These are phyloP conservation scores for Teratosphaeria nubilosa DNA, from an alignment of 2,329 filamentous ascomycete genomes.

Conservation along the genomic window DNA sequence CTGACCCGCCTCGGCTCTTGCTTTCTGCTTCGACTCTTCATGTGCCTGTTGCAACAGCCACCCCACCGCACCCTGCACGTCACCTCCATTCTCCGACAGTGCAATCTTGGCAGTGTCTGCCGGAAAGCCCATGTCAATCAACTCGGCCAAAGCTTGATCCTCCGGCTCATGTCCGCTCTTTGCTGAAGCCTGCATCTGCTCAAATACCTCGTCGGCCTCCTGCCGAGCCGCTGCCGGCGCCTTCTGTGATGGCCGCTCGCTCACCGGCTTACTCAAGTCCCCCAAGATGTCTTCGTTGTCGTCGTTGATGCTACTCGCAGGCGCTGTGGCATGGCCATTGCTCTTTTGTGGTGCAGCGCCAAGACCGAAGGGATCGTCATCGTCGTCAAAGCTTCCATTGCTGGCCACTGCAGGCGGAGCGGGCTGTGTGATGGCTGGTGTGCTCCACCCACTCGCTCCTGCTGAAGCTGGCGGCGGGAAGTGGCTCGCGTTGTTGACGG, in stretches of 20 bases:
- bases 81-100: constrained; percentile 67
- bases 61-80: constrained; percentile 78
- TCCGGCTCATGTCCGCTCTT: constrained; percentile 28
- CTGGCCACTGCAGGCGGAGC: not conserved
- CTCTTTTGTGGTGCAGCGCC: constrained; percentile 27
- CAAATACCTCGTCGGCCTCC: constrained; percentile 2
- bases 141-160: constrained; percentile 72
- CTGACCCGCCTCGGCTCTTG: constrained; percentile 53
- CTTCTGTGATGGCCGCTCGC: constrained; percentile 28
- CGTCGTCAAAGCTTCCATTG: constrained; percentile 39
- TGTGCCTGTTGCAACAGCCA: constrained; percentile 90
- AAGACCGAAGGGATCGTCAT: constrained; percentile 81
- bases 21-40: constrained; percentile 65
- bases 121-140: constrained; percentile 92
- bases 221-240: constrained; percentile 3
- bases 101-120: constrained; percentile 73
- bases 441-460: constrained; percentile 30
- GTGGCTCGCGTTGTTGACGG: constrained; percentile 50
- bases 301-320: constrained; percentile 5
- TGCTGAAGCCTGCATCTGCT: constrained; percentile 4
- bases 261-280: constrained; percentile 49
- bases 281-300: constrained; percentile 55
- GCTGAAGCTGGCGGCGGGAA: constrained; percentile 39
- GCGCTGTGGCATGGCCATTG: constrained; percentile 14
- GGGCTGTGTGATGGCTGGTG: constrained; percentile 19